Conservation (phyloP, 2,329 filamentous ascomycete genomes). For the Stagonosporopsis tanaceti region DNA sequence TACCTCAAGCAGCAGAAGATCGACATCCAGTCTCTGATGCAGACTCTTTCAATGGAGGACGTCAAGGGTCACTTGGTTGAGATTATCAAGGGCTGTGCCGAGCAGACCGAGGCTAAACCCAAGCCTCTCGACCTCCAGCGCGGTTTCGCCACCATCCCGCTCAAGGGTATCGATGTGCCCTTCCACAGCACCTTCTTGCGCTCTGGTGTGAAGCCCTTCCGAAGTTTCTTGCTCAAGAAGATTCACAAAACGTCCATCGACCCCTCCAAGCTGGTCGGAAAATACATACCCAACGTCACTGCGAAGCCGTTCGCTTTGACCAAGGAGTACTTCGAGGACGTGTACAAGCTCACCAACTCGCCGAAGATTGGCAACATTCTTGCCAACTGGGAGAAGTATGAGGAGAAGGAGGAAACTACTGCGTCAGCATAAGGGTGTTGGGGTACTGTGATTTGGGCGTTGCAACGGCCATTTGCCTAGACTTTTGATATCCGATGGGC, state of each 20-base stretch:
- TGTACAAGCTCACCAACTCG: conserved; percentile 89
- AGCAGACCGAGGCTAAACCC: conserved; percentile 88
- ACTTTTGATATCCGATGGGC: conserved; percentile 27
- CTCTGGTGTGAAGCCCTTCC: conserved; percentile 98
- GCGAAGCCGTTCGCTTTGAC: conserved; percentile 94
- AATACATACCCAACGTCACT: conserved; percentile 99
- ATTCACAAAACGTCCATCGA: conserved; percentile 99
- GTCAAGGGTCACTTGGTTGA: conserved; percentile 88
- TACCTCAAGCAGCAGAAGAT: conserved; percentile 97
- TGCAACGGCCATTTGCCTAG: conserved; percentile 19
- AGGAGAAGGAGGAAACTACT: conserved; percentile 49
- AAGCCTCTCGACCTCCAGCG: conserved; percentile 88
- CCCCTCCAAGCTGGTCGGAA: conserved; percentile 93
- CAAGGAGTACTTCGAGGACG: conserved; percentile 99
- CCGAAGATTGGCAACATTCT: conserved; percentile 79
- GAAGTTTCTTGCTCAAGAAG: conserved; percentile 98
- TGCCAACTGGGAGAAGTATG: conserved; percentile 73
- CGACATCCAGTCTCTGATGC: conserved; percentile 92
- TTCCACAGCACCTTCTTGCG: conserved; percentile 99
- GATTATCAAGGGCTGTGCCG: conserved; percentile 88
- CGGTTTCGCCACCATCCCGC: conserved; percentile 95
- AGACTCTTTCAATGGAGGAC: conserved; percentile 84
- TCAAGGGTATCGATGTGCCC: conserved; percentile 96
- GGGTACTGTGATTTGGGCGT: conserved; percentile 20
- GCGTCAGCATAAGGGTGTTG: conserved; percentile 25